Base-by-base conservation (phyloP, 257 asterid genomes). In the Solanum rostratum region DNA sequence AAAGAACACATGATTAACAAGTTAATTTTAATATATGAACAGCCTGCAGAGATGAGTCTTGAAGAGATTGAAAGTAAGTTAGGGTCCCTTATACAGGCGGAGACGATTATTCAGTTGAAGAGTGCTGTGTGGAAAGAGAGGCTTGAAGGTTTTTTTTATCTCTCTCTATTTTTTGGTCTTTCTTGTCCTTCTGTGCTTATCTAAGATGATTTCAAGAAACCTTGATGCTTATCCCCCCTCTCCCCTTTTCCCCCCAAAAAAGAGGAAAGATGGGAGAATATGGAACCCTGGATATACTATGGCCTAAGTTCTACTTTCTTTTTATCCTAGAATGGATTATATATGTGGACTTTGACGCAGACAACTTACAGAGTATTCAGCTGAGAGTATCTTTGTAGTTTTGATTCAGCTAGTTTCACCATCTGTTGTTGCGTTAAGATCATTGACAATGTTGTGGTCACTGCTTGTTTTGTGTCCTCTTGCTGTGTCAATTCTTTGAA, bases 61-160 rank as follows among this genome's bases (percentile, higher is more conserved):
- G 98, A 97, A 90, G 99, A 95, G 93, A 94, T 97, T 86, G 99
- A 97, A 86, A 95, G 80, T 90, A 93, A 92, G 92, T 85, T 97
- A 88, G 99, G 98, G 79, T 92, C 97, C 79, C 94, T 97, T 84
- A 85, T 95, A 80, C 98, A 91, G 90, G 88, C 92, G 63, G 99
- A 95, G 37, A 95, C 99, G 27, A 89, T 95, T 85, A 78, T 92
- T 73, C 98, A 88, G 88, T 86, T 97, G 87, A 97, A 95, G 88
- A 95, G 99, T 89, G 90, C 97, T 84, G 95, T 92, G 79, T 97
- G 99, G 99, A 97, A 97, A 93, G 99, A 97, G 92, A 90, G 99
- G 85, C 98, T 95, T 71, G 99, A 95, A 95, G 99, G 99, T 97
- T 88, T 41, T 33, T 54, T 60, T 33, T 7, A 3, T 65, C 43